Base-by-base conservation (phyloP, 345 rosid species). In the Citrus inodora region DNA sequence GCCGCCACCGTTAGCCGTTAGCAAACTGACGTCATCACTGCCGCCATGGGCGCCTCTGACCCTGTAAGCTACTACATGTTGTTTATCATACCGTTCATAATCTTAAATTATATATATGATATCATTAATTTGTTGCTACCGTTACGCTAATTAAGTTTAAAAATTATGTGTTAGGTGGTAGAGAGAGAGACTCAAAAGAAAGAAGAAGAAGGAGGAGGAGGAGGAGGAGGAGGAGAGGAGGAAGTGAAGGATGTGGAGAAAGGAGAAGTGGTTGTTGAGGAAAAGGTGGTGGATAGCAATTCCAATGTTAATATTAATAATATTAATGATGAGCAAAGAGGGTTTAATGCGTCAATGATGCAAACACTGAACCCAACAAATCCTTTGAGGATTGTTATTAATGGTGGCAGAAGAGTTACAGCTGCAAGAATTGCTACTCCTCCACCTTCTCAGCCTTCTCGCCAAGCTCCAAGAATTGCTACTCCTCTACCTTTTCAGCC, bases 281-380 rank as follows among this genome's bases (percentile, higher is more conserved):
- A 81, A 61, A 80, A 78, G 70, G 83, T 75, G 56, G 75, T 24
- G 4, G 85, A 74, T 76, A 76, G n/a, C 13, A 74, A 25, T 16
- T 46, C 51, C 51, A 71, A 28, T 65, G 74, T 38, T 70, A 70
- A 59, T 53, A 61, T 30, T 40, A 16, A 30, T 25, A 27, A 37
- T 75, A 22, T 46, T 28, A 76, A 35, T 53, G 74, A 58, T 14
- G 78, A 61, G 7, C 73, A 56, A 51, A 71, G 82, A 5, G 88
- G 82, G 55, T 82, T 74, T 80, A 84, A 76, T n/a, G 73, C 71
- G 30, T 80, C 97, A 40, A 88, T 88, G 91, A 71, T 96, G 88
- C 95, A 83, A 63, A 90, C 88, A 67, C 76, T 96, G 60, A 91
- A 92, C 80, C 93, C 90, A 19, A 90, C 94, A 53, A 96, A 94